Evolutionary conservation across 2,329 filamentous ascomycete species (phyloP).

Genomic region (Phialophora verrucosa): DNA sequence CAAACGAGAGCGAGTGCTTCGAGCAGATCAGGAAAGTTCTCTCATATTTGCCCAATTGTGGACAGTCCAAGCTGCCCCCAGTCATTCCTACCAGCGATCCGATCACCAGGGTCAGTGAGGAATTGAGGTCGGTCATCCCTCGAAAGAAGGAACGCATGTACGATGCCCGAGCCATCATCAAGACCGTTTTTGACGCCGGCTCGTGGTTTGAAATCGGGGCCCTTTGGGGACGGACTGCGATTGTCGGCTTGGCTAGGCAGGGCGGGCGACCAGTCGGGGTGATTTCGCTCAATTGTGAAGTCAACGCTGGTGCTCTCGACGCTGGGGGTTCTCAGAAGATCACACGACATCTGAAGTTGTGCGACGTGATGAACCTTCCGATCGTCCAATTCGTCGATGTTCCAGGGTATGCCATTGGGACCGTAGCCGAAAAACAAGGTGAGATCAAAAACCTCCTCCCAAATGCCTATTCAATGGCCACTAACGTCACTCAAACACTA

Average conservation of each 20-base stretch:
- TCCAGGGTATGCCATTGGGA: slow-evolving; percentile 68
- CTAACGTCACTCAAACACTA: too few species aligned
- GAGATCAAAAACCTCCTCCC: too few species aligned
- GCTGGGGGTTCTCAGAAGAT: slow-evolving; percentile 66
- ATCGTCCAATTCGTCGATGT: slow-evolving; percentile 68
- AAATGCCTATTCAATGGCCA: too few species aligned
- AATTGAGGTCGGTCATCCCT: slow-evolving; percentile 64
- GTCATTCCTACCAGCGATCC: slow-evolving; percentile 55
- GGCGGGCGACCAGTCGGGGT: slow-evolving; percentile 64
- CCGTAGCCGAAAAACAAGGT: slow-evolving; percentile 63
- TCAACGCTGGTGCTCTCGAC: slow-evolving; percentile 66
- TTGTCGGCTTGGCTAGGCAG: slow-evolving; percentile 65
- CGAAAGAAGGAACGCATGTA: slow-evolving; percentile 66
- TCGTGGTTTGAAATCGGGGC: slow-evolving; percentile 69
- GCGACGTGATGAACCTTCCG: slow-evolving; percentile 69
- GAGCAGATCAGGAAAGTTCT: slow-evolving; percentile 64
- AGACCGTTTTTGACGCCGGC: slow-evolving; percentile 59
- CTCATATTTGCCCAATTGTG: slow-evolving; percentile 64
- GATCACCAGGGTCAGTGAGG: slow-evolving; percentile 54
- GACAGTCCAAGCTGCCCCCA: slow-evolving; percentile 57
- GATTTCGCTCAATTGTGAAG: slow-evolving; percentile 58
- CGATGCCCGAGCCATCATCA: slow-evolving; percentile 63
- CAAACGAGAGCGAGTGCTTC: slow-evolving; percentile 65
- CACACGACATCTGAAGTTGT: slow-evolving; percentile 64
- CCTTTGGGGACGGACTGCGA: slow-evolving; percentile 67